Evolutionary conservation across 345 rosid species (phyloP), one percentile per base, ranked within the genome.

Genomic region (Brassica juncea): DNA sequence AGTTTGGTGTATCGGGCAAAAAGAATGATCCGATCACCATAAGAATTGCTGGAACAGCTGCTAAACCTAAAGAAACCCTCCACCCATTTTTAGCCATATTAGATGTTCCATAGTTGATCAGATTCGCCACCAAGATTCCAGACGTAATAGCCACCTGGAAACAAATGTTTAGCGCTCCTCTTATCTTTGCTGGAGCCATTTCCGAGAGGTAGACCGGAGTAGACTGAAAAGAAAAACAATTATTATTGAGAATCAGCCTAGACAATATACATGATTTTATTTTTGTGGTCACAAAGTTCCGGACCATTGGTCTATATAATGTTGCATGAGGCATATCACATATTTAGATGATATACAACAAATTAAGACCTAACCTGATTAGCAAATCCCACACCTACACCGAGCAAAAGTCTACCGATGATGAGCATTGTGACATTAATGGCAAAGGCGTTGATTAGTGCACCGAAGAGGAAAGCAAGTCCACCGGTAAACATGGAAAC

Each of bases 121-220:
- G 25, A 68, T 75, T 75, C 2, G 84, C 86, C 6, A 77, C 31
- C 9, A 84, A 23, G 16, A 84, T 84, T 25, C 86, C 86, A 1
- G 85, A 21, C 0, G 91, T 88, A 10, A 86, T 85, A 2, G 91
- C 21, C 21, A 19, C 21, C 21, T 19, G 21, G 21, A 19, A 19
- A 19, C 21, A 19, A 19, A 19, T 19, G 74, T 84, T 85, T 8
- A 86, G 80, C 19, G 91, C 89, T 72, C 89, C 91, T 66, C 91
- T 60, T 11, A 85, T 31, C 66, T 82, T 80, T 0, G 89, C 82
- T 0, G 91, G 91, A 47, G 91, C 91, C 91, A 88, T 85, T 75
- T 88, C 89, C 1, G 89, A 86, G 14, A 88, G 84, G 76, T 88
- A 88, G 10, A 88, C 86, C 1, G 91, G 91, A 69, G 86, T 86